These are phyloP conservation scores for Triticum dicoccoides DNA, from an alignment of 176 grass and related monocot genomes.

Conservation along the genomic window DNA sequence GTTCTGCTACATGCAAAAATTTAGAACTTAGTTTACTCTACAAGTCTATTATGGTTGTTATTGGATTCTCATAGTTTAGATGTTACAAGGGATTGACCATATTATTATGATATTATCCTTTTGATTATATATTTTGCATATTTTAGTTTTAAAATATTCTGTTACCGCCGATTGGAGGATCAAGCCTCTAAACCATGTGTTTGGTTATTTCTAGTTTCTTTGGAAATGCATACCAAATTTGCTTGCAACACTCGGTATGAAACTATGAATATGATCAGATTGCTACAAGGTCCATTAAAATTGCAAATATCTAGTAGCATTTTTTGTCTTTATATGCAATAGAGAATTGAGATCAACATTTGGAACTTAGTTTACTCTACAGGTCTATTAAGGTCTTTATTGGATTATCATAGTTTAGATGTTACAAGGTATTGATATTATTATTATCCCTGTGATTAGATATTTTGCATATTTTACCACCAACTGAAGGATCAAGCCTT, in stretches of 20 bases:
- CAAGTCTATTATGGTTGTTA: background rate
- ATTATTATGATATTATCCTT: background rate
- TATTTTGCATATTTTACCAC: background rate
- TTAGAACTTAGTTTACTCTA: background rate
- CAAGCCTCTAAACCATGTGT: background rate
- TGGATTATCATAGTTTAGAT: constrained; percentile 17
- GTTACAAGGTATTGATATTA: background rate
- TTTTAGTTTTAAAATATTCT: background rate
- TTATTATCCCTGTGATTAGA: background rate
- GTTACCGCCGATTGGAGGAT: background rate
- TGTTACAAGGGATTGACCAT: background rate
- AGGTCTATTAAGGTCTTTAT: background rate
- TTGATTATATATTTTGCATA: background rate
- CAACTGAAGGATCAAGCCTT: background rate
- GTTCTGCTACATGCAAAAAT: background rate
- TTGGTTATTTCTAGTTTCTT: background rate
- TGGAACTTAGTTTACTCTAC: background rate
- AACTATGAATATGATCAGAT: background rate
- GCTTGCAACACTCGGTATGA: background rate
- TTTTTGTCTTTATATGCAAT: background rate
- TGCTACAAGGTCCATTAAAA: background rate
- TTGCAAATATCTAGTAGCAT: background rate
- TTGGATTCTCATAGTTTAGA: constrained; percentile 19
- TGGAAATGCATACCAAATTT: background rate
- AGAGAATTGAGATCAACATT: background rate